Evolutionary conservation across 2,329 filamentous ascomycete species (phyloP), one percentile per base, ranked within the genome.

Genomic region (Orbilia blumenaviensis): DNA sequence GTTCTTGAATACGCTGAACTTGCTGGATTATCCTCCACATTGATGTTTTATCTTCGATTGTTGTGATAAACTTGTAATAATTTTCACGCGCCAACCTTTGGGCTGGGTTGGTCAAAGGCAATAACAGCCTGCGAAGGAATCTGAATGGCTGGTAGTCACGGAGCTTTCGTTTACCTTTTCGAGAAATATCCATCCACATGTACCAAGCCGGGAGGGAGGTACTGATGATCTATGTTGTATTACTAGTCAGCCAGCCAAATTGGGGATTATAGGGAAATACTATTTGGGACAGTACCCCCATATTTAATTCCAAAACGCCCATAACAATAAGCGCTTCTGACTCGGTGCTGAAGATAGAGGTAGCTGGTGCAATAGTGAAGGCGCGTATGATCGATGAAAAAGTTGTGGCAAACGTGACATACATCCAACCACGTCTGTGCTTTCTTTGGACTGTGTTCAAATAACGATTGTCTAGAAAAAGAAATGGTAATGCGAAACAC

Each of bases 291-390:
- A 52, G n/a, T 75, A 75, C 71, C 3, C 71, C 71, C 16, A 58
- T 75, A n/a, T 75, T 68, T 23, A 75, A 63, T 21, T 75, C 71
- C 10, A 75, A 10, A 4, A 62, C 25, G 6, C 71, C 71, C 16
- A 75, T 29, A 16, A 75, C 27, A 1, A 75, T 63, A 10, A 75
- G 62, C 16, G 46, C 44, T 48, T 41, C 61, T 27, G 71, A 62
- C 50, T 75, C 71, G 1, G 71, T 50, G 38, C 46, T 68, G 38
- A 36, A 67, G 18, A 54, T 58, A 8, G 71, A 34, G 0, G 71
- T 75, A 21, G 71, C 71, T 5, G 71, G 71, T 5, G 36, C 32
- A 18, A 75, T 75, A 3, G 63, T 63, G 4, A 68, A 21, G 1
- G 56, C 63, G 25, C 71, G 62, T 7, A 66, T 18, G 25, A 75